Evolutionary conservation across 1,139 yeast species (phyloP).

Genomic region (Scheffersomyces stambukii): DNA sequence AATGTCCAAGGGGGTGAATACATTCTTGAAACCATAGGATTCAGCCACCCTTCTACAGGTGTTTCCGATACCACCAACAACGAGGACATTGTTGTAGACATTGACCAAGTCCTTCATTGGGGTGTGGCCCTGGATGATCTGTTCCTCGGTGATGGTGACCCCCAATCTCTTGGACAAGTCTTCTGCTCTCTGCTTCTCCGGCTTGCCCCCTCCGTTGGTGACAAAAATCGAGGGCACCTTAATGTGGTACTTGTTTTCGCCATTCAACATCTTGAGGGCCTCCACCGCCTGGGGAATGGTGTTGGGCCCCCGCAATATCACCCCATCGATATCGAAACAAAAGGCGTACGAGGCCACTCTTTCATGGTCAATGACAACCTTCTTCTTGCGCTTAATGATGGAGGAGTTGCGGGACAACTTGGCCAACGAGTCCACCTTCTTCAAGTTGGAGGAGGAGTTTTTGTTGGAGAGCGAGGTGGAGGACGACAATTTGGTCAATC

Average conservation of each 20-base stretch:
- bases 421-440: conserved; percentile 47
- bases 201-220: conserved; percentile 87
- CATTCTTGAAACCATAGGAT: conserved; percentile 72
- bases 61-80: conserved; percentile 82
- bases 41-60: conserved; percentile 78
- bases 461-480: conserved; percentile 34
- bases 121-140: conserved; percentile 84
- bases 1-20: conserved; percentile 72
- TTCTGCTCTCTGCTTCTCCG: conserved; percentile 65
- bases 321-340: conserved; percentile 87
- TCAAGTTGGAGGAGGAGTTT: conserved; percentile 36
- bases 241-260: conserved; percentile 72
- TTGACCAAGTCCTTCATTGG: conserved; percentile 79
- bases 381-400: conserved; percentile 47
- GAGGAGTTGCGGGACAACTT: conserved; percentile 51
- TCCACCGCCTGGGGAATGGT: conserved; percentile 74
- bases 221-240: conserved; percentile 83
- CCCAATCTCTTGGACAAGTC: conserved; percentile 61
- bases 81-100: conserved; percentile 65
- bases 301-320: conserved; percentile 72
- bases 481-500: conserved; percentile 46
- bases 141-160: conserved; percentile 63
- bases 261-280: conserved; percentile 67
- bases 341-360: conserved; percentile 80
- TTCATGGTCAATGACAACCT: conserved; percentile 55